phyloP scores from a whole-genome alignment of 495 filamentous ascomycete species.

The Clohesyomyces aquaticus region DNA sequence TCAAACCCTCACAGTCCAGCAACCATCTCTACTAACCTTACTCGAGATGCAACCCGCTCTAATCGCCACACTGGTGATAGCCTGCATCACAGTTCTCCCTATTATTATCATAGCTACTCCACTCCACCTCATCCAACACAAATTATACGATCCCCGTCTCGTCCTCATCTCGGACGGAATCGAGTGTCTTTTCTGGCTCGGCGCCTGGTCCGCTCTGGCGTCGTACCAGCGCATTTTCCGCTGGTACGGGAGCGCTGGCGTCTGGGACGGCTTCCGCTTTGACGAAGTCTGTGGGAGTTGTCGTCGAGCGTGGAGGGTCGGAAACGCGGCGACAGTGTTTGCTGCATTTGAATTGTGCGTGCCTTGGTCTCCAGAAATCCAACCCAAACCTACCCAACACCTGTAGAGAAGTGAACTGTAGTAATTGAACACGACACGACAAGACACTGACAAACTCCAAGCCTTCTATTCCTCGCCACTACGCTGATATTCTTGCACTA shows the following conservation, averaged over 20 bases:
- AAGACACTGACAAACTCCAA: too few relatives aligned
- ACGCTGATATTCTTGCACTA: slow-evolving; percentile 36
- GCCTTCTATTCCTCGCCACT: slow-evolving; percentile 33
- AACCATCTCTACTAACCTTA: slow-evolving; percentile 14
- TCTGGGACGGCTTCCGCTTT: neutral
- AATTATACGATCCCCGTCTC: slow-evolving; percentile 28
- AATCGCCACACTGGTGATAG: slow-evolving; percentile 43
- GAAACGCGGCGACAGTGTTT: slow-evolving; percentile 30
- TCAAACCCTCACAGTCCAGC: too few relatives aligned
- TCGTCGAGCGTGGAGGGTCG: slow-evolving; percentile 19
- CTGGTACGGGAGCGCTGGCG: slow-evolving; percentile 8
- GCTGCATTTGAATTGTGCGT: slow-evolving; percentile 32
- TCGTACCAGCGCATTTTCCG: slow-evolving; percentile 31
- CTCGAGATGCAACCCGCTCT: slow-evolving; percentile 45
- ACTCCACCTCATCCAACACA: slow-evolving; percentile 25
- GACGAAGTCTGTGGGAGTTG: slow-evolving; percentile 11
- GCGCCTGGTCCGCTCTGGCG: slow-evolving; percentile 23
- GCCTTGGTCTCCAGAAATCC: too few relatives aligned
- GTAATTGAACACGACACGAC: too few relatives aligned
- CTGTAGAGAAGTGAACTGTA: too few relatives aligned
- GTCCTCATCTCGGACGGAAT: slow-evolving; percentile 29
- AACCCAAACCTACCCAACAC: too few relatives aligned
- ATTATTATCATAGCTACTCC: slow-evolving; percentile 33
- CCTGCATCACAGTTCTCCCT: slow-evolving; percentile 30
- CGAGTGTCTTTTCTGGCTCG: slow-evolving; percentile 30